These are phyloP conservation scores for Cystofilobasidium macerans DNA, from an alignment of 768 basidiomycete species.

Conservation along the genomic window DNA sequence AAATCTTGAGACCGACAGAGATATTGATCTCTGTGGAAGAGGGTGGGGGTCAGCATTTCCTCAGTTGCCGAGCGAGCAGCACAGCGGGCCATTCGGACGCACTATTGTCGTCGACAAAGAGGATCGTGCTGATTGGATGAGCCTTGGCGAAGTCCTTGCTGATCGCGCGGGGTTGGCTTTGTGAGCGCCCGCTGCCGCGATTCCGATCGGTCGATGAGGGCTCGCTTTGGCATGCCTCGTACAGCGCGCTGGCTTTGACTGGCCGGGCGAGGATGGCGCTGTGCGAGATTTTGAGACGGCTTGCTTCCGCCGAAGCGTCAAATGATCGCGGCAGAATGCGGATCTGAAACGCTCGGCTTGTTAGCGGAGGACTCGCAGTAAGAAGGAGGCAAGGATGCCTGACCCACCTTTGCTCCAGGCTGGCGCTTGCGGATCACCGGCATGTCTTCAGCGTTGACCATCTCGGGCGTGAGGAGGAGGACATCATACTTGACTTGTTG, in stretches of 20 bases:
- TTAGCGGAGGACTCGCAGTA: too few relatives aligned
- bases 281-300: neutral
- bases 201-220: too few relatives aligned
- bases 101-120: neutral
- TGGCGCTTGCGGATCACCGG: neutral
- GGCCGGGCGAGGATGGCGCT: neutral
- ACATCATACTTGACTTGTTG: neutral
- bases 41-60: too few relatives aligned
- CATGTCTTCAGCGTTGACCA: neutral
- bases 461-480: slow-evolving; percentile 5
- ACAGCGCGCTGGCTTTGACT: slow-evolving; percentile 10
- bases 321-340: neutral
- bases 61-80: too few relatives aligned
- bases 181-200: neutral
- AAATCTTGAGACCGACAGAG: neutral
- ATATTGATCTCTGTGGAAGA: too few relatives aligned
- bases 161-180: neutral
- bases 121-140: neutral
- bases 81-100: too few relatives aligned
- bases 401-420: slow-evolving; percentile 3
- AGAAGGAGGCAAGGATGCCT: neutral
- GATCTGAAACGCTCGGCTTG: neutral
- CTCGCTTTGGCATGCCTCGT: neutral
- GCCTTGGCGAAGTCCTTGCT: neutral
- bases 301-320: neutral